Evolutionary conservation across 2,329 filamentous ascomycete species (phyloP), one percentile per base, ranked within the genome.

Genomic region (Botryotinia narcissicola): DNA sequence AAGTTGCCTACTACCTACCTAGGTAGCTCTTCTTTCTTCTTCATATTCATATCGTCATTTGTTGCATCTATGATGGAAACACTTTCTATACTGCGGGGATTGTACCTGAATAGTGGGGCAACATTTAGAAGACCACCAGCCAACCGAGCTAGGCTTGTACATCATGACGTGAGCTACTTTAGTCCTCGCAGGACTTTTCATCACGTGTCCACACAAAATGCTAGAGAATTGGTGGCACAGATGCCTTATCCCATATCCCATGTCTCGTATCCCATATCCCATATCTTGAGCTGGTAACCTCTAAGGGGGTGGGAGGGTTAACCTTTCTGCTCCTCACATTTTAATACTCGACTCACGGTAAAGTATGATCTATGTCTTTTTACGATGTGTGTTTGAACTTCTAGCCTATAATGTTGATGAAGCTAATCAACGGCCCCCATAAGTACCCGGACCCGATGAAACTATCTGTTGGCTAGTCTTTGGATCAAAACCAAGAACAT

Each of bases 401-500:
- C 40, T 44, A 73, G 32, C 54, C 46, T 32, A n/a, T 5, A 22
- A 57, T 29, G 14, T 73, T n/a, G 35, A 63, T 10, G 20, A 37
- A n/a, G 16, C 32, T 22, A 51, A 25, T 79, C 73, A 78, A 73
- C 76, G 74, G 29, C 16, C 71, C 48, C 72, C 76, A 60, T 77
- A 60, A 22, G 69, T 75, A 44, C 77, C 73, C 37, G 48, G 37
- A 16, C 48, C 66, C 35, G 68, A 61, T 12, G 69, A 63, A 29
- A 80, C 75, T 61, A 80, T 66, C 48, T 78, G 75, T 72, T 79
- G 76, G 64, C 77, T 77, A 25, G 74, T 77, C 14, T 67, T 70
- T 40, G 60, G 25, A 75, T 80, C 78, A 48, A 77, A 79, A 10
- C 89, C 89, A 68, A 91, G 86, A n/a, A 90, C 84, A 77, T 88